A percentile compares a stretch with the other conserved stretches of the same genome.
Evolutionary conservation across 2,329 filamentous ascomycete genomes (phyloP).

Genomic region (Alternaria infectoria): DNA sequence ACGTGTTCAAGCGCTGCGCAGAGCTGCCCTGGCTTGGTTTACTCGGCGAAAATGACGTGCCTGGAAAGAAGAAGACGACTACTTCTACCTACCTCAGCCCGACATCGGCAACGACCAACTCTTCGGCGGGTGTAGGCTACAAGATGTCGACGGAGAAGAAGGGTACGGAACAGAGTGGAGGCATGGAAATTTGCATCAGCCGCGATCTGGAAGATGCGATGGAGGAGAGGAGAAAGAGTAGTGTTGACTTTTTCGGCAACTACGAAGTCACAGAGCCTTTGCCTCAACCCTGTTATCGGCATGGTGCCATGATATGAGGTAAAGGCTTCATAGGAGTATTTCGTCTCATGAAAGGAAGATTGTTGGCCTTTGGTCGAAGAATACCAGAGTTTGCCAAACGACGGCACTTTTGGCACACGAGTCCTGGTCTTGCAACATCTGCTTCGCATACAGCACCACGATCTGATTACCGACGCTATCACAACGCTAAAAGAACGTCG

Average conservation of each 20-base stretch:
- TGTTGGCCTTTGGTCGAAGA: neutral
- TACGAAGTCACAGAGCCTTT: slow-evolving; percentile 44
- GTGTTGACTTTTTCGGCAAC: slow-evolving; percentile 45
- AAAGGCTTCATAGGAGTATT: neutral
- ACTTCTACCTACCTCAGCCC: slow-evolving; percentile 19
- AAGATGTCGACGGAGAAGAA: slow-evolving; percentile 42
- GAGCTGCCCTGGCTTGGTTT: slow-evolving; percentile 41
- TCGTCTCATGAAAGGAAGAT: neutral
- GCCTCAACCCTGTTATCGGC: slow-evolving; percentile 39
- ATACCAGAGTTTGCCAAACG: neutral
- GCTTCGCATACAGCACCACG: neutral
- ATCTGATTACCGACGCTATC: neutral
- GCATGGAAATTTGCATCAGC: slow-evolving; percentile 46
- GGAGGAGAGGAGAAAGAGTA: slow-evolving; percentile 34
- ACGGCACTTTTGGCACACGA: neutral
- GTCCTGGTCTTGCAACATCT: neutral
- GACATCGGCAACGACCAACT: slow-evolving; percentile 8
- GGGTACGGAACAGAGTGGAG: slow-evolving; percentile 42
- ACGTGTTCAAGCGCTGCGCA: slow-evolving; percentile 42
- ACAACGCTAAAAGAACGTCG: neutral
- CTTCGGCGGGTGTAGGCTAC: slow-evolving; percentile 42
- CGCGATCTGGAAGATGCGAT: slow-evolving; percentile 42
- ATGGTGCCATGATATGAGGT: slow-evolving; percentile 40
- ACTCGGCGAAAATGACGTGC: slow-evolving; percentile 30
- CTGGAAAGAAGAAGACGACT: slow-evolving; percentile 6